Conservation (phyloP, 108 stramenopile genomes). For the Fragilariopsis cylindrus region DNA sequence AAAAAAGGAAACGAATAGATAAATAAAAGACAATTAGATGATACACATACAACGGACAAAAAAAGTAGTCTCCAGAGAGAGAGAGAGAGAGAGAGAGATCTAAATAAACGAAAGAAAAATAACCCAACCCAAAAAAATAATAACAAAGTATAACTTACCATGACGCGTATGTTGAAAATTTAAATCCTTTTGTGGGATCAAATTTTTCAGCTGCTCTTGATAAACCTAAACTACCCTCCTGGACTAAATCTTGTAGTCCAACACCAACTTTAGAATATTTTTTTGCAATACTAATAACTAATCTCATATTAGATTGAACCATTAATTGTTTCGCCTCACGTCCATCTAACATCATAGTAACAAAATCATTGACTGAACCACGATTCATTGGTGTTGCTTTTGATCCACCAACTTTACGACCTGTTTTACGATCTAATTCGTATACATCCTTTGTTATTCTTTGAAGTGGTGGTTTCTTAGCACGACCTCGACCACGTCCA, state of each 20-base stretch:
- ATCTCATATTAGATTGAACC: slow-evolving; percentile 92
- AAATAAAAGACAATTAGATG: not conserved
- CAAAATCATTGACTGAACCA: slow-evolving; percentile 69
- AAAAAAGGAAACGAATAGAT: not conserved
- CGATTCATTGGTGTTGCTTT: slow-evolving; percentile 58
- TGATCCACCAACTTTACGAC: slow-evolving; percentile 23
- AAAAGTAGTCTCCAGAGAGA: not conserved
- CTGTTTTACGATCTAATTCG: slow-evolving; percentile 36
- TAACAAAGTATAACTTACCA: slow-evolving; percentile 54
- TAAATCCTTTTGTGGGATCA: slow-evolving; percentile 88
- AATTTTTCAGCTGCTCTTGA: slow-evolving; percentile 88
- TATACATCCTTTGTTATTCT: slow-evolving; percentile 52
- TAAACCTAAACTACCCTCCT: slow-evolving; percentile 88
- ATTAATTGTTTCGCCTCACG: slow-evolving; percentile 87
- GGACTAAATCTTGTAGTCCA: slow-evolving; percentile 80
- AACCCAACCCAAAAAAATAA: not conserved
- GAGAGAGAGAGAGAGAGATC: not conserved
- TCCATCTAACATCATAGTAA: slow-evolving; percentile 72
- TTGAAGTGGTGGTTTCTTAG: slow-evolving; percentile 63
- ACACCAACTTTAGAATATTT: slow-evolving; percentile 88
- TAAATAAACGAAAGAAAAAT: not conserved
- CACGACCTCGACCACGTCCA: slow-evolving; percentile 78
- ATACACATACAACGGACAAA: not conserved
- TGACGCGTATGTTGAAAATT: slow-evolving; percentile 89
- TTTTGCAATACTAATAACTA: slow-evolving; percentile 91